A percentile compares a stretch with the other conserved stretches of the same genome.
Conservation (phyloP, 2,329 filamentous ascomycete genomes). For the Mycosphaerelloides madeirae region DNA sequence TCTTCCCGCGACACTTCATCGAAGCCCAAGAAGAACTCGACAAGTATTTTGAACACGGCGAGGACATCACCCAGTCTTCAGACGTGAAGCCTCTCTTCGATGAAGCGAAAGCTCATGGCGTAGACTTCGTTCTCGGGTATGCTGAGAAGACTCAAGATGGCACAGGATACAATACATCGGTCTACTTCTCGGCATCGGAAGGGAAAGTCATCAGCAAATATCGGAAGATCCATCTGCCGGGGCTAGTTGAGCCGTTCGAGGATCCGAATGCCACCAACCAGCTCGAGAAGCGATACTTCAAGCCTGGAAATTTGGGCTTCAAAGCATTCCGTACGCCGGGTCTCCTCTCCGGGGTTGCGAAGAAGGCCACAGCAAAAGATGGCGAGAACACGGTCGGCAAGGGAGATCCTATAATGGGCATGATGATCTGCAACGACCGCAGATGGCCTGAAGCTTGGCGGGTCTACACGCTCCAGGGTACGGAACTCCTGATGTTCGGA, state of each 20-base stretch:
- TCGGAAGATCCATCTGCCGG: conserved; percentile 53
- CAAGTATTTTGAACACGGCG: conserved; percentile 48
- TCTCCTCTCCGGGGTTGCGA: conserved; percentile 38
- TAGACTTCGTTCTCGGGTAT: conserved; percentile 52
- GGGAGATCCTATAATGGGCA: conserved; percentile 50
- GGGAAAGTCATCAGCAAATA: conserved; percentile 48
- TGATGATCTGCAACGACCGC: conserved; percentile 52
- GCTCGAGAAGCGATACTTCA: conserved; percentile 54
- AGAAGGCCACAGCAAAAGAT: conserved; percentile 27
- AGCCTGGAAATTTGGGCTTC: conserved; percentile 51
- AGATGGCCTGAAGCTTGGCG: conserved; percentile 54
- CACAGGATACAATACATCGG: conserved; percentile 47
- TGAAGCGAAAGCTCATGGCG: conserved; percentile 41
- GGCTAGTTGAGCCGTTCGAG: conserved; percentile 48
- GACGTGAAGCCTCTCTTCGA: conserved; percentile 49
- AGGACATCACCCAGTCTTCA: conserved; percentile 39
- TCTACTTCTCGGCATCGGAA: conserved; percentile 48
- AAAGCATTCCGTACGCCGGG: conserved; percentile 49
- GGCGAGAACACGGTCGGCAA: conserved; percentile 30
- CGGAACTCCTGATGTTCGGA: conserved; percentile 46
- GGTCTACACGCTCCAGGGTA: conserved; percentile 48
- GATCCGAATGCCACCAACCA: conserved; percentile 49
- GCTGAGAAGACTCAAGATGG: conserved; percentile 46
- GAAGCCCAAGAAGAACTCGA: conserved; percentile 39
- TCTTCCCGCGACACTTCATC: conserved; percentile 50